These are phyloP conservation scores for Nemophila menziesii DNA, from an alignment of 257 asterid species.

Conservation along the genomic window DNA sequence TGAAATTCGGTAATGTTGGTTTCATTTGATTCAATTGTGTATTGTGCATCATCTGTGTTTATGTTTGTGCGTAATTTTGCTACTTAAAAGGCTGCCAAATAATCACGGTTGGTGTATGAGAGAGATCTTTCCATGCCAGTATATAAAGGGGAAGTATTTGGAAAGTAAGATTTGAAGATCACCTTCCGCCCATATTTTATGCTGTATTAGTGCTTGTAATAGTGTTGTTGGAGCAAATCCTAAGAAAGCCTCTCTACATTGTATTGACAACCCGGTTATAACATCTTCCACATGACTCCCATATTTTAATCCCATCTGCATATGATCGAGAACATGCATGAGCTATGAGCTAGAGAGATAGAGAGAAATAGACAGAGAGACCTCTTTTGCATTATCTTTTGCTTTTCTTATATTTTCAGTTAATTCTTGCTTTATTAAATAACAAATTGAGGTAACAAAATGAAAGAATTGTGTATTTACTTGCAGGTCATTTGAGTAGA, in stretches of 20 bases:
- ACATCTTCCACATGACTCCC: constrained; percentile 24
- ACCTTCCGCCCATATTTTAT: constrained; percentile 21
- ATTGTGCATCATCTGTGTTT: too few relatives aligned
- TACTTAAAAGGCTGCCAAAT: too few relatives aligned
- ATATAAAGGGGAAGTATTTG: constrained; percentile 14
- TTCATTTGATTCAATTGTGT: too few relatives aligned
- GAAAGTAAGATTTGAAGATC: constrained; percentile 22
- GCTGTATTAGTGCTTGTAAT: constrained; percentile 20
- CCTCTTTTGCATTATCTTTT: too few relatives aligned
- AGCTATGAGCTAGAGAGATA: too few relatives aligned
- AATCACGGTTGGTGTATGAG: constrained; percentile 12
- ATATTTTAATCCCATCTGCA: constrained; percentile 25
- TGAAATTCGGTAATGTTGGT: too few relatives aligned
- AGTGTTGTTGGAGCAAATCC: constrained; percentile 22
- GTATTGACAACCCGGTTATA: constrained; percentile 20
- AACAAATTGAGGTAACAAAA: too few relatives aligned
- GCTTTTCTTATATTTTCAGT: too few relatives aligned
- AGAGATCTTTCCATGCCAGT: constrained; percentile 18
- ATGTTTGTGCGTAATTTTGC: too few relatives aligned
- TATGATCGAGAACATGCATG: neutral
- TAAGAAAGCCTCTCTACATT: constrained; percentile 21
- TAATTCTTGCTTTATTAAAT: too few relatives aligned
- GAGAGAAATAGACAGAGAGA: too few relatives aligned
- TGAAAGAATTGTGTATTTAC: too few relatives aligned
- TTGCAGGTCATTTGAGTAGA: constrained; percentile 63